phyloP scores from a whole-genome alignment of 345 rosid genomes.

The Erucastrum elatum region DNA sequence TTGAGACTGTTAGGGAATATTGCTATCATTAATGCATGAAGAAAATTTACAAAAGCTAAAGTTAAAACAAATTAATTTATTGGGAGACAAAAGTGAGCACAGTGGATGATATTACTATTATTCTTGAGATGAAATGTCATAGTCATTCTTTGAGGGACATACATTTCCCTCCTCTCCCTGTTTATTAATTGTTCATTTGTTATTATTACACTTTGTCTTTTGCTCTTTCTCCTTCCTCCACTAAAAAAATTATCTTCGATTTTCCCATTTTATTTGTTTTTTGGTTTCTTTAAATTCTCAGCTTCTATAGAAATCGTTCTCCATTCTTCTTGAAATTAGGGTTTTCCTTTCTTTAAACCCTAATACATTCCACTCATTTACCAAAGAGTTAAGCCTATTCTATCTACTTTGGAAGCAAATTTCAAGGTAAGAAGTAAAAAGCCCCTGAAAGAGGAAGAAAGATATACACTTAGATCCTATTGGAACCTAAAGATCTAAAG shows the following conservation, averaged over 20 bases:
- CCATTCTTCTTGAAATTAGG: constrained; percentile 37
- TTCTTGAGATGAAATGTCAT: constrained; percentile 66
- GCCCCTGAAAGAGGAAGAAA: constrained; percentile 41
- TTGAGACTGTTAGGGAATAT: constrained; percentile 39
- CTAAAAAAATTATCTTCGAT: neutral
- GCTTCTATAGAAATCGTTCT: constrained; percentile 31
- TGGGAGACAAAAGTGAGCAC: constrained; percentile 52
- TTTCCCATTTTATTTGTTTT: neutral
- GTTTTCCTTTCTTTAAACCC: constrained; percentile 33
- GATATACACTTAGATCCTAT: constrained; percentile 30
- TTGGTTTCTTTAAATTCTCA: constrained; percentile 39
- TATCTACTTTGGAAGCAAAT: constrained; percentile 35
- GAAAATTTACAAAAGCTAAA: constrained; percentile 35
- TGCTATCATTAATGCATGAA: constrained; percentile 42
- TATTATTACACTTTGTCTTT: constrained; percentile 65
- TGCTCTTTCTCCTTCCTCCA: constrained; percentile 52
- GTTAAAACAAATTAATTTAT: constrained; percentile 25
- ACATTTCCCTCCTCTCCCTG: constrained; percentile 37
- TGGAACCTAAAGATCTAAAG: constrained; percentile 38
- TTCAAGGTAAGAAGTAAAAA: constrained; percentile 27
- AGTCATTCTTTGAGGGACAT: constrained; percentile 69
- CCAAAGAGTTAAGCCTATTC: constrained; percentile 39
- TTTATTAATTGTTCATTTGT: constrained; percentile 51
- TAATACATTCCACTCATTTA: constrained; percentile 29
- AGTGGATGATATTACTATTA: constrained; percentile 59